These are phyloP conservation scores for Coemansia sp. DNA, from an alignment of 192 early-diverging fungal genomes.

Conservation along the genomic window DNA sequence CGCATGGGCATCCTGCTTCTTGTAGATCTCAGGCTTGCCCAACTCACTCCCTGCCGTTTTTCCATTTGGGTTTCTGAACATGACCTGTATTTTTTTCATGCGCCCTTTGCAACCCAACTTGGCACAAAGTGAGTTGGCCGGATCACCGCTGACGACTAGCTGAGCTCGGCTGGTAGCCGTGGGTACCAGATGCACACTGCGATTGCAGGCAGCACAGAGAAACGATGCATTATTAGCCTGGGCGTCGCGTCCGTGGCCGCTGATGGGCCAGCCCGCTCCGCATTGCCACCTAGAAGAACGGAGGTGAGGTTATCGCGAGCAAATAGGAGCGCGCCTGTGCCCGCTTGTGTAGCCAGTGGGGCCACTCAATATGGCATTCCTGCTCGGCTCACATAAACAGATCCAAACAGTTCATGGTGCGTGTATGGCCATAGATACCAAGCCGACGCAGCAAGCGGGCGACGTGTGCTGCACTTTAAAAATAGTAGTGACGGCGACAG, in stretches of 20 bases:
- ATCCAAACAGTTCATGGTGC: not conserved
- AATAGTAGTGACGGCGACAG: not conserved
- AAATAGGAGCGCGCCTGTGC: not conserved
- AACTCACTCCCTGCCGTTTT: not conserved
- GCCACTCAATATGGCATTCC: not conserved
- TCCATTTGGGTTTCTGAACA: not conserved
- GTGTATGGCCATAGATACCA: not conserved
- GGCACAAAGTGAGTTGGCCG: not conserved
- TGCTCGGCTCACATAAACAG: not conserved
- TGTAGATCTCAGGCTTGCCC: not conserved
- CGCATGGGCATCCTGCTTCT: not conserved
- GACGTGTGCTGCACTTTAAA: not conserved
- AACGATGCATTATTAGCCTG: not conserved
- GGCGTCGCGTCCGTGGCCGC: not conserved
- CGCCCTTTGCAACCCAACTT: not conserved
- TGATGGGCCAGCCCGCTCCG: conserved; percentile 7
- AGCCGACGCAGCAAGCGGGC: not conserved
- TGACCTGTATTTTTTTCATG: not conserved
- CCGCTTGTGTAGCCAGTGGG: not conserved
- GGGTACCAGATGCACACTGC: not conserved
- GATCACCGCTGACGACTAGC: not conserved
- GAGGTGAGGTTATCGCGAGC: not conserved
- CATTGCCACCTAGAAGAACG: not conserved
- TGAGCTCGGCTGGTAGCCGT: not conserved
- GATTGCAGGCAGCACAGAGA: not conserved